Evolutionary conservation across 2,329 filamentous ascomycete species (phyloP).

Genomic region (Waltergamsia citrina): DNA sequence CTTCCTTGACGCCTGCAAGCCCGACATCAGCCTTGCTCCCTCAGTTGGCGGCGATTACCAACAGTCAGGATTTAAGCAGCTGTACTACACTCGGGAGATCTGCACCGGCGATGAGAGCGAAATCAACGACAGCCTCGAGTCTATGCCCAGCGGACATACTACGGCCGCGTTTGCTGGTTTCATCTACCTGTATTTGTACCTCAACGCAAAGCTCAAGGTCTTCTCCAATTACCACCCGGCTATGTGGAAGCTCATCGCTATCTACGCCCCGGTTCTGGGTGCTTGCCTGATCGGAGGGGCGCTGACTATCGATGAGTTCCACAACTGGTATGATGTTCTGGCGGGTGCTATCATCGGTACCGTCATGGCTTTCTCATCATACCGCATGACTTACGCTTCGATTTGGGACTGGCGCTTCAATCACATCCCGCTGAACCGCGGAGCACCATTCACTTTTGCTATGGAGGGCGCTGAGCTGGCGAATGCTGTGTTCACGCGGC

Average conservation of each 20-base stretch:
- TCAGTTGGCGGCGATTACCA: conserved; percentile 30
- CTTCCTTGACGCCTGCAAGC: conserved; percentile 62
- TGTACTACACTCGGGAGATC: conserved; percentile 62
- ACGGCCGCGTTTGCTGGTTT: conserved; percentile 66
- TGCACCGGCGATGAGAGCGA: conserved; percentile 57
- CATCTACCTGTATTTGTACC: conserved; percentile 61
- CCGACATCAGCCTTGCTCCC: conserved; percentile 20
- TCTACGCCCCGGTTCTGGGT: conserved; percentile 58
- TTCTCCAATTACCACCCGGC: conserved; percentile 63
- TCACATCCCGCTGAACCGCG: conserved; percentile 55
- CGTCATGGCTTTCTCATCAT: conserved; percentile 53
- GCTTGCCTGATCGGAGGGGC: conserved; percentile 60
- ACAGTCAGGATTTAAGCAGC: conserved; percentile 39
- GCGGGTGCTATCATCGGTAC: conserved; percentile 58
- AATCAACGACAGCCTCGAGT: conserved; percentile 62
- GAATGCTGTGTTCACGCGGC: conserved; percentile 46
- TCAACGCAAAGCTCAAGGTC: conserved; percentile 71
- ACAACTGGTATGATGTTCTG: conserved; percentile 69
- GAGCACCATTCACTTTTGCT: conserved; percentile 42
- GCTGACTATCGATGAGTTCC: conserved; percentile 63
- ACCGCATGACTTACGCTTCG: conserved; percentile 58
- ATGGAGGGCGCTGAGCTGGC: conserved; percentile 34
- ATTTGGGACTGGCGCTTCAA: conserved; percentile 60
- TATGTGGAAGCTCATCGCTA: conserved; percentile 62
- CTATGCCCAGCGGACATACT: conserved; percentile 65